These are phyloP conservation scores for Acacia pycnantha DNA, from an alignment of 331 rosid genomes.

Conservation along the genomic window DNA sequence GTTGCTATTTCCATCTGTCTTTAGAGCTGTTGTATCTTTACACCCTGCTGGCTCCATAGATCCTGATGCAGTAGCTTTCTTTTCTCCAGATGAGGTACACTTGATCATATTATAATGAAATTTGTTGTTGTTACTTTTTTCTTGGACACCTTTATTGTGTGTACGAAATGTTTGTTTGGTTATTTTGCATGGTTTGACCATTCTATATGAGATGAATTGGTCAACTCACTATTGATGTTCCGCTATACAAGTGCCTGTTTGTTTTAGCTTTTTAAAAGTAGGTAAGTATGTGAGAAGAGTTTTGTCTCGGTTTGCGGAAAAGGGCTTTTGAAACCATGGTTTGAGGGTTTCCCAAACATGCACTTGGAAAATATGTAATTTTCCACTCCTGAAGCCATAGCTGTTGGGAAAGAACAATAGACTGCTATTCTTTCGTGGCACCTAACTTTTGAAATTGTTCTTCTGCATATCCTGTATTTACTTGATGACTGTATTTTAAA, in stretches of 20 bases:
- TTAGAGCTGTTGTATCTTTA: constrained; percentile 79
- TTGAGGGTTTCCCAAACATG: too few relatives aligned
- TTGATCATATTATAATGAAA: constrained; percentile 7
- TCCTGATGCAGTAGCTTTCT: constrained; percentile 92
- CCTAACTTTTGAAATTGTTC: neutral
- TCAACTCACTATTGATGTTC: neutral
- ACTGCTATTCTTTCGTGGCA: neutral
- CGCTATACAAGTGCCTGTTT: neutral
- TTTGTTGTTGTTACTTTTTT: neutral
- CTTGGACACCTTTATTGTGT: constrained; percentile 1
- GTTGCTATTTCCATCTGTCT: constrained; percentile 61
- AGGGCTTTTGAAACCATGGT: too few relatives aligned
- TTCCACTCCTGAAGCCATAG: neutral
- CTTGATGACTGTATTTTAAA: neutral
- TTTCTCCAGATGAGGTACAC: constrained; percentile 87
- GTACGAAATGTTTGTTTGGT: constrained; percentile 21
- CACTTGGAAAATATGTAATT: neutral
- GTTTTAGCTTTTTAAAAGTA: too few relatives aligned
- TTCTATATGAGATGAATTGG: neutral
- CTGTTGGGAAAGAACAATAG: neutral
- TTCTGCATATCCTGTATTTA: neutral
- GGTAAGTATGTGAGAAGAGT: too few relatives aligned
- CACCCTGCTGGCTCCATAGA: constrained; percentile 82
- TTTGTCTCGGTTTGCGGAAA: too few relatives aligned
- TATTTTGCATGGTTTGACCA: constrained; percentile 9